Evolutionary conservation across 2,329 filamentous ascomycete genomes (phyloP), one percentile per base, ranked within the genome.

Genomic region (Colletotrichum filicis): DNA sequence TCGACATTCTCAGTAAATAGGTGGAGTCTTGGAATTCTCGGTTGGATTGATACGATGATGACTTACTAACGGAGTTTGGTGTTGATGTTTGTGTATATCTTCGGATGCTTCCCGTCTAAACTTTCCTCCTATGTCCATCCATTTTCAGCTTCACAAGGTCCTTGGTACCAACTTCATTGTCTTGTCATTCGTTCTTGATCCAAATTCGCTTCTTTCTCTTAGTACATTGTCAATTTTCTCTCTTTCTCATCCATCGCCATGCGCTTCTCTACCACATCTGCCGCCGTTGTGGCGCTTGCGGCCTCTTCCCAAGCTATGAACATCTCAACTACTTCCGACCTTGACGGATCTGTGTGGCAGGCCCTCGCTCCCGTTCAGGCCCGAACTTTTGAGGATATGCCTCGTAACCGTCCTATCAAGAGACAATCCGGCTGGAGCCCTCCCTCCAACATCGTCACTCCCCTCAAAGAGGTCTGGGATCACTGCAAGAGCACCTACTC

Each of bases 391-490:
- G 57, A 71, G 64, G 32, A 68, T 30, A 68, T 71, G 35, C 30
- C 63, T 19, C 64, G 68, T 9, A 80, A 80, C 74, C 74, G 79
- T 19, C 79, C 79, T 6, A 46, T 69, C 37, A 81, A 80, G 75
- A 76, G 79, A 2, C 77, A 74, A 52, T 59, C 62, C 7, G 78
- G 78, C 64, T 81, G 79, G 78, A 79, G 71, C 71, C 80, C 80
- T 0, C 80, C 80, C 9, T 75, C 76, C 0, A 60, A 76, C n/a
- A 74, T 81, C 61, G 72, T 68, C 6, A 52, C 46, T 0, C 75
- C 79, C 1, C 74, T 81, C n/a, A 79, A 77, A 30, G 74, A 81
- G 65, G 79, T 81, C 14, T 81, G 80, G 80, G 77, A 80, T 4
- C 79, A 81, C 71, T 76, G 77, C 72, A 55, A 75, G 46, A 14